A percentile compares a stretch with the other conserved stretches of the same genome.
Evolutionary conservation across 345 rosid species (phyloP).

Genomic region (Salix viminalis): DNA sequence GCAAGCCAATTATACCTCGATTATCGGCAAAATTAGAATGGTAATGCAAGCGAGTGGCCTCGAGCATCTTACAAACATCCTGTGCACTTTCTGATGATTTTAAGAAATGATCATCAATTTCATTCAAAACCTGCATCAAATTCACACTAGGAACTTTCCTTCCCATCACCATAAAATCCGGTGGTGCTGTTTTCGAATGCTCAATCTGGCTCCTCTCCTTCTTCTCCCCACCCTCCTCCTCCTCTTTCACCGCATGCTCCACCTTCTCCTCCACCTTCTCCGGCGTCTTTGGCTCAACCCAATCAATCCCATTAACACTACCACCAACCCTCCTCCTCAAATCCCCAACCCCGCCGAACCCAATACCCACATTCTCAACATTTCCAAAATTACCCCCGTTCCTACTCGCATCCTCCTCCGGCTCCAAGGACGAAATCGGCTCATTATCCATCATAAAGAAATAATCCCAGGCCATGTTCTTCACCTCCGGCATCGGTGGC

Average conservation of each 20-base stretch:
- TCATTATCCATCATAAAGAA: constrained; percentile 49
- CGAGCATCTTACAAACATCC: constrained; percentile 82
- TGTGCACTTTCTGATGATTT: constrained; percentile 80
- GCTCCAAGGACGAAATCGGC: constrained; percentile 53
- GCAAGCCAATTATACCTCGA: constrained; percentile 42
- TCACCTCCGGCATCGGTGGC: constrained; percentile 44
- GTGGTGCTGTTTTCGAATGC: constrained; percentile 59
- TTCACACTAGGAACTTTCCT: constrained; percentile 36
- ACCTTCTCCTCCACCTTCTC: constrained; percentile 40
- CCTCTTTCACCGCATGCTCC: constrained; percentile 10
- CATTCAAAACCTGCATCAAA: constrained; percentile 59
- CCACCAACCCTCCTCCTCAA: constrained; percentile 17
- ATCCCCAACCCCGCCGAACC: background rate
- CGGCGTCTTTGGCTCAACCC: constrained; percentile 54
- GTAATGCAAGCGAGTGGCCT: constrained; percentile 86
- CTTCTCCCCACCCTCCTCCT: constrained; percentile 19
- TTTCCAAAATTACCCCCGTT: constrained; percentile 7
- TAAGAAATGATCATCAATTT: constrained; percentile 79
- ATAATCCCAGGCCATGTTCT: constrained; percentile 31
- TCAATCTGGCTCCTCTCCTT: constrained; percentile 39
- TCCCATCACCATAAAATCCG: constrained; percentile 44
- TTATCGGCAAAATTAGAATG: constrained; percentile 92
- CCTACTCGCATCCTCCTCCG: constrained; percentile 23
- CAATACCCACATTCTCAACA: constrained; percentile 13
- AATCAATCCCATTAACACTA: constrained; percentile 13